Base-by-base conservation (phyloP, 2,329 filamentous ascomycete species). In the Verticillium longisporum region DNA sequence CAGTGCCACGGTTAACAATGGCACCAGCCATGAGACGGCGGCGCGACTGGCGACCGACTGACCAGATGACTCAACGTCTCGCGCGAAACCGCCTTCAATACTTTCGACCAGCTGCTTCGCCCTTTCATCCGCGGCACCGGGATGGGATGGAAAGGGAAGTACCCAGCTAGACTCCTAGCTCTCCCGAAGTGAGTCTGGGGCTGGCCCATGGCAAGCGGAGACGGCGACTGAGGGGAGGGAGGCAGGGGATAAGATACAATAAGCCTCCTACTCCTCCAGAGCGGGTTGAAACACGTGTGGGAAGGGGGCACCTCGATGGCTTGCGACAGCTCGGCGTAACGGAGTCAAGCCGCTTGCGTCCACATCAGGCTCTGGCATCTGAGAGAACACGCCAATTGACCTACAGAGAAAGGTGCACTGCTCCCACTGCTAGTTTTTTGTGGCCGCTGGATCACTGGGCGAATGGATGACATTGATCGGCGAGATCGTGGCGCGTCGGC, bases 301-400 rank as follows among this genome's bases (percentile, higher is more conserved):
- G 45, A 21, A 21, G 18, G 15, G 15, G 45, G 15, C 45, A 26
- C 45, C 45, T 50, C n/a, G 18, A 50, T 10, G 13, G 18, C 21
- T 50, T 26, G n/a, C 32, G 26, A 33, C 62, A 57, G 63, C 63
- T 63, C 63, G 63, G 63, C 63, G 60, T 58, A 64, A 63, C 63
- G 63, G 63, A 64, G 57, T 53, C 37, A n/a, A 60, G 31, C 60
- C 38, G 62, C 62, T 62, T 62, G 37, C 62, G 62, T 60, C 26
- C n/a, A 15, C 13, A 13, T 14, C n/a, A 36, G 34, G 15, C 32
- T 45, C 26, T 26, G 26, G 26, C 26, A 26, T 26, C 26, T 26
- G 26, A 26, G 26, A 26, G 26, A 26, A 26, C 26, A 26, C 21
- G 31, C n/a, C 31, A 5, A 34, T 11, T 9, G 13, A 56, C 18